Evolutionary conservation across 2,329 filamentous ascomycete species (phyloP).

Genomic region (Neofusicoccum ribis): DNA sequence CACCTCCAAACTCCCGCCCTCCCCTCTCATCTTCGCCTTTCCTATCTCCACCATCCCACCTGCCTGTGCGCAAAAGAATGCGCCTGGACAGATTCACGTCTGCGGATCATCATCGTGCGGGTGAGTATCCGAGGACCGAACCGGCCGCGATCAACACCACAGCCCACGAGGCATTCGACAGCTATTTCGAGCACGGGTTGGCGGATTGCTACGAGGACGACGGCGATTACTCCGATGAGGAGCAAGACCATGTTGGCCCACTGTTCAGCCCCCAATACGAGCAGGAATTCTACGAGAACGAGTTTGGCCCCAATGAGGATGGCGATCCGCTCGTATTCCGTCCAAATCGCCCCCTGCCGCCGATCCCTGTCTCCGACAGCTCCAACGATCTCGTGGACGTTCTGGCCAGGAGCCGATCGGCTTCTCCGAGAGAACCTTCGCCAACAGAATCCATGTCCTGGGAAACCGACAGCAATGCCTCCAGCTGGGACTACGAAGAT

Average conservation of each 20-base stretch:
- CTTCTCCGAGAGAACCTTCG: neutral
- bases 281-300: neutral
- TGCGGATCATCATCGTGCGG: conserved; percentile 47
- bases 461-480: conserved; percentile 40
- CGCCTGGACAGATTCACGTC: conserved; percentile 31
- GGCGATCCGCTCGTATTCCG: conserved; percentile 8
- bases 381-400: neutral
- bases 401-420: neutral
- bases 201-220: conserved; percentile 2
- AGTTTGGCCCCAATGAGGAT: neutral
- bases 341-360: conserved; percentile 2
- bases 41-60: conserved; percentile 36
- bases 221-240: conserved; percentile 23
- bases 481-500: conserved; percentile 36
- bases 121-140: conserved; percentile 12
- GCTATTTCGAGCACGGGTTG: neutral
- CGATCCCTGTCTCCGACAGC: conserved; percentile 10
- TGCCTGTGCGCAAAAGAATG: conserved; percentile 31
- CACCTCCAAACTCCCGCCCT: neutral
- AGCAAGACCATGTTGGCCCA: conserved; percentile 20
- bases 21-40: conserved; percentile 31
- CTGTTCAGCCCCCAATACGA: conserved; percentile 20
- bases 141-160: neutral
- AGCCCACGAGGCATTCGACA: neutral
- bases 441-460: conserved; percentile 23